These are phyloP conservation scores for Trifolium repens DNA, from an alignment of 306 rosid species.

Conservation along the genomic window DNA sequence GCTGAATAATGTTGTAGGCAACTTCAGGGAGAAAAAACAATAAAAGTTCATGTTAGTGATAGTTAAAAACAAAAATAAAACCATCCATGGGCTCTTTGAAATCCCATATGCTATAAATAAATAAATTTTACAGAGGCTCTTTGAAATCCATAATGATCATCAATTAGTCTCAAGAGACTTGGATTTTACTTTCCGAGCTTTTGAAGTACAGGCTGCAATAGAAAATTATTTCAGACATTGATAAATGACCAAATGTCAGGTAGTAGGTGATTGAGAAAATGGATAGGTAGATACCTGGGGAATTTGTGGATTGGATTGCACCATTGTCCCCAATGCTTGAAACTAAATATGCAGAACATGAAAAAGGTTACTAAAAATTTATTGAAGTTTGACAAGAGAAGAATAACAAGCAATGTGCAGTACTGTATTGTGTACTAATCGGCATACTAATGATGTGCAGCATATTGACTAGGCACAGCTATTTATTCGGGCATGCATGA, in stretches of 20 bases:
- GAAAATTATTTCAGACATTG: conserved; percentile 35
- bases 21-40: no score
- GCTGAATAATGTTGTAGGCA: no score
- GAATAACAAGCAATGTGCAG: not conserved
- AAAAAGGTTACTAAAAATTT: not conserved
- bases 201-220: conserved; percentile 93
- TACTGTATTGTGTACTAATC: not conserved
- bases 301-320: conserved; percentile 52
- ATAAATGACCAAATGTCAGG: conserved; percentile 20
- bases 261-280: conserved; percentile 26
- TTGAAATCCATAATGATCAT: no score
- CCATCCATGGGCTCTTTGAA: no score
- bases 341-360: not conserved
- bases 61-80: no score
- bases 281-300: conserved; percentile 62
- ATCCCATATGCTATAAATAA: no score
- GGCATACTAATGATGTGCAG: not conserved
- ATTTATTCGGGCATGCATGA: no score
- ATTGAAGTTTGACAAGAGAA: not conserved
- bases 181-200: conserved; percentile 98
- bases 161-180: conserved; percentile 78
- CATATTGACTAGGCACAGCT: not conserved
- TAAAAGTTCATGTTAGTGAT: no score
- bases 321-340: not conserved
- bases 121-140: no score